Evolutionary conservation across 176 grass and related monocot genomes (phyloP).

Genomic region (Ananas comosus): DNA sequence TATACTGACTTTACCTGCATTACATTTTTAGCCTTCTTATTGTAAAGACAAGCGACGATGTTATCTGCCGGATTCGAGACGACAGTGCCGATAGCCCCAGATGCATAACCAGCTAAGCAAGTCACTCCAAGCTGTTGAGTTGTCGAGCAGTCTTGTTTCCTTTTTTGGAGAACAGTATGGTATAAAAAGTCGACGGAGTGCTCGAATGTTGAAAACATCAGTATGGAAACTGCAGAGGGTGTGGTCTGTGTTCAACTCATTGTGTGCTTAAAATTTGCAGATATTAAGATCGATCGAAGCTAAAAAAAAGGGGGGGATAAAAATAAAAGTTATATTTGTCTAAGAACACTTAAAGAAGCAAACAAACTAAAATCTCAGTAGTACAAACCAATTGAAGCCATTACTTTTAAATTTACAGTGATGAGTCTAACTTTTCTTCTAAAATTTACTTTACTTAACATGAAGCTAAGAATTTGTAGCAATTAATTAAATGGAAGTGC

Average conservation of each 20-base stretch:
- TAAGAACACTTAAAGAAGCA: neutral
- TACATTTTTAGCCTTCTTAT: conserved; percentile 69
- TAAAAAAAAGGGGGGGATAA: neutral
- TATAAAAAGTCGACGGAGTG: conserved; percentile 72
- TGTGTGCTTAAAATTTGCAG: neutral
- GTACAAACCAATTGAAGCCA: neutral
- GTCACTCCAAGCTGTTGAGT: conserved; percentile 77
- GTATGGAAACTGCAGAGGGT: conserved; percentile 66
- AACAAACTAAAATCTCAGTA: neutral
- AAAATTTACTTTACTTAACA: neutral
- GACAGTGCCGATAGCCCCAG: conserved; percentile 81
- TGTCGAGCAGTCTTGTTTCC: conserved; percentile 64
- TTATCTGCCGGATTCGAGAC: conserved; percentile 97
- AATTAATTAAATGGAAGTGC: neutral
- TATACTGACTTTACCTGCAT: conserved; percentile 44
- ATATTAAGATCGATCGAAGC: neutral
- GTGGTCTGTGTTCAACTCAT: neutral
- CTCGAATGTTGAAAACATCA: conserved; percentile 95
- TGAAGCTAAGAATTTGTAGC: neutral
- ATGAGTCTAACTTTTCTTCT: too few species aligned
- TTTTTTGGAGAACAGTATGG: conserved; percentile 68
- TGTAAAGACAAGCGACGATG: conserved; percentile 84
- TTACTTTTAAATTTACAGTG: neutral
- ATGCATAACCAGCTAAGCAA: conserved; percentile 74
- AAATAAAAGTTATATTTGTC: neutral